Conservation (phyloP, 2,329 filamentous ascomycete species). For the Cephalotrichum gorgonifer region DNA sequence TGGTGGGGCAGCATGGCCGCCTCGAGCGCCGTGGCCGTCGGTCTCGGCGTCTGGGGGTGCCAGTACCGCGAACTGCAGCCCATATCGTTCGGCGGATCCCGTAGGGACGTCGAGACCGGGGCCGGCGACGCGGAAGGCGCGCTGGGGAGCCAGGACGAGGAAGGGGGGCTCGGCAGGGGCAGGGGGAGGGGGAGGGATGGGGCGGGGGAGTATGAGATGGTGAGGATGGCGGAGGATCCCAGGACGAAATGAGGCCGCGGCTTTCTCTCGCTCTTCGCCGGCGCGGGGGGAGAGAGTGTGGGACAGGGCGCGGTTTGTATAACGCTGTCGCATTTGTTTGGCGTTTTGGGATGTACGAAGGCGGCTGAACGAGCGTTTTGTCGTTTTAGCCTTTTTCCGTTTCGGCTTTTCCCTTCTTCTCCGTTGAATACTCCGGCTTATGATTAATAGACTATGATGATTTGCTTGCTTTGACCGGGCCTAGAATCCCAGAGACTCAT, state of each 20-base stretch:
- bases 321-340: conserved; percentile 22
- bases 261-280: no score
- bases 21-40: conserved; percentile 35
- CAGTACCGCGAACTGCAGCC: conserved; percentile 82
- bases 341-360: conserved; percentile 16
- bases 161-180: conserved; percentile 37
- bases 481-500: not conserved
- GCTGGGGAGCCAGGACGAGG: conserved; percentile 29
- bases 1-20: conserved; percentile 66
- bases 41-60: conserved; percentile 79
- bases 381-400: not conserved
- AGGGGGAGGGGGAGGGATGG: conserved; percentile 43
- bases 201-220: conserved; percentile 57
- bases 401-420: not conserved
- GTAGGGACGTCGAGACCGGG: conserved; percentile 12
- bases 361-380: not conserved
- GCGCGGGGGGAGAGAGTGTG: no score
- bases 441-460: not conserved
- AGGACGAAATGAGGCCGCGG: conserved; percentile 1
- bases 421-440: not conserved
- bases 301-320: conserved; percentile 14
- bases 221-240: conserved; percentile 30
- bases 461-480: no score
- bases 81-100: conserved; percentile 67
- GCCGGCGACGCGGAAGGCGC: conserved; percentile 11